Conservation (phyloP, 2,329 filamentous ascomycete genomes). For the Fusarium begoniae region DNA sequence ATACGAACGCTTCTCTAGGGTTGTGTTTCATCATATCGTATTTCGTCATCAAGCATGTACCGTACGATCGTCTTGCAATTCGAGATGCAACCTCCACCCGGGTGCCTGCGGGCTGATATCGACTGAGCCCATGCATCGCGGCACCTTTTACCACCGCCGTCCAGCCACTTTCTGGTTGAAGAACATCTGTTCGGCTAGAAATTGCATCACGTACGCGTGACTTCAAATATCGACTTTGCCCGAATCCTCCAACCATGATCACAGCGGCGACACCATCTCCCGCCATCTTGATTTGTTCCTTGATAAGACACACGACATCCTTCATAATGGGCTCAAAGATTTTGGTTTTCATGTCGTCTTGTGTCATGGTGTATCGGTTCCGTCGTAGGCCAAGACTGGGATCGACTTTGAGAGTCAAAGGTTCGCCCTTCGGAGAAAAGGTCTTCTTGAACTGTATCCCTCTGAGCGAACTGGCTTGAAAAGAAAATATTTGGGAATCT, state of each 20-base stretch:
- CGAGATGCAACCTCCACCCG: constrained; percentile 48
- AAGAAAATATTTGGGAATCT: constrained; percentile 52
- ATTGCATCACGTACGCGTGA: constrained; percentile 51
- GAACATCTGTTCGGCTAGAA: constrained; percentile 49
- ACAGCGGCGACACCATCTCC: constrained; percentile 50
- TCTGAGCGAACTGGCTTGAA: constrained; percentile 1
- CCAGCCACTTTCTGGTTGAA: constrained; percentile 61
- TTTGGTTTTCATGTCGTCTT: constrained; percentile 72
- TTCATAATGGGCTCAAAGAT: constrained; percentile 54
- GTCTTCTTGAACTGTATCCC: constrained; percentile 49
- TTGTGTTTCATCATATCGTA: constrained; percentile 51
- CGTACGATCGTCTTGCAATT: constrained; percentile 50
- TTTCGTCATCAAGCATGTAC: constrained; percentile 48
- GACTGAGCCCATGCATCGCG: constrained; percentile 53
- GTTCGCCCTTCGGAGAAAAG: constrained; percentile 49
- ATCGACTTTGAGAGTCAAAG: constrained; percentile 49
- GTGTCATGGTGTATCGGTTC: constrained; percentile 46
- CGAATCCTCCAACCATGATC: constrained; percentile 60
- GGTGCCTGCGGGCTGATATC: constrained; percentile 42
- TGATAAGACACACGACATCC: constrained; percentile 54
- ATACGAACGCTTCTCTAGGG: constrained; percentile 48
- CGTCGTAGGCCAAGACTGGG: constrained; percentile 46
- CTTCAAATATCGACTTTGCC: constrained; percentile 56
- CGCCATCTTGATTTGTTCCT: constrained; percentile 52
- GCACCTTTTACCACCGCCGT: constrained; percentile 61